Conservation (phyloP, 805 yeast genomes). For the Zygotorulaspora danielsina region DNA sequence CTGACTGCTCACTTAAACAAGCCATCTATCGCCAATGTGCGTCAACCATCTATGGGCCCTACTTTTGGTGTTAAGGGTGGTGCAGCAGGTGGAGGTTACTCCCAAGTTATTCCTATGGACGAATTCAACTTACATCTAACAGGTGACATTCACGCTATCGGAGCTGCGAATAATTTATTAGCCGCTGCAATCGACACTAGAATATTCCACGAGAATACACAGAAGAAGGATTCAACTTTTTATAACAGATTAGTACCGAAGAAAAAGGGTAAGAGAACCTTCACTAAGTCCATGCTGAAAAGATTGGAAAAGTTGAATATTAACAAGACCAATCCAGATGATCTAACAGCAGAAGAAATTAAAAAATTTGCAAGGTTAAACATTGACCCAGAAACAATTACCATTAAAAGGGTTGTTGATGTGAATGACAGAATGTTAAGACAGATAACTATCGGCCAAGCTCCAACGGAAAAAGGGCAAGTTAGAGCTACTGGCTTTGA, state of each 20-base stretch:
- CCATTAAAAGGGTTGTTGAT: conserved; percentile 92
- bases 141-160: conserved; percentile 95
- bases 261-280: conserved; percentile 72
- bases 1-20: conserved; percentile 83
- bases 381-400: conserved; percentile 84
- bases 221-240: conserved; percentile 69
- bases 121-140: conserved; percentile 97
- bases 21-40: conserved; percentile 86
- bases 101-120: conserved; percentile 98
- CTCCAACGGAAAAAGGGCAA: conserved; percentile 87
- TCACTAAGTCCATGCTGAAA: conserved; percentile 72
- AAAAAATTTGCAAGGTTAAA: conserved; percentile 73
- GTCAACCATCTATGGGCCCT: conserved; percentile 99
- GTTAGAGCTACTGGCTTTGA: conserved; percentile 89
- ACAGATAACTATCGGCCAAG: conserved; percentile 84
- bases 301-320: conserved; percentile 82
- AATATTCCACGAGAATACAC: conserved; percentile 90
- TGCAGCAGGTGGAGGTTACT: conserved; percentile 98
- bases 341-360: conserved; percentile 72
- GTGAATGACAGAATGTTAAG: conserved; percentile 89
- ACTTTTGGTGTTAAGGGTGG: conserved; percentile 99
- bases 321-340: conserved; percentile 71
- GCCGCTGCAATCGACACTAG: conserved; percentile 98
- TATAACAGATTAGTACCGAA: conserved; percentile 83
- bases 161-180: conserved; percentile 86